Base-by-base conservation (phyloP, 140 eudicot species). In the Cichorium intybus region DNA sequence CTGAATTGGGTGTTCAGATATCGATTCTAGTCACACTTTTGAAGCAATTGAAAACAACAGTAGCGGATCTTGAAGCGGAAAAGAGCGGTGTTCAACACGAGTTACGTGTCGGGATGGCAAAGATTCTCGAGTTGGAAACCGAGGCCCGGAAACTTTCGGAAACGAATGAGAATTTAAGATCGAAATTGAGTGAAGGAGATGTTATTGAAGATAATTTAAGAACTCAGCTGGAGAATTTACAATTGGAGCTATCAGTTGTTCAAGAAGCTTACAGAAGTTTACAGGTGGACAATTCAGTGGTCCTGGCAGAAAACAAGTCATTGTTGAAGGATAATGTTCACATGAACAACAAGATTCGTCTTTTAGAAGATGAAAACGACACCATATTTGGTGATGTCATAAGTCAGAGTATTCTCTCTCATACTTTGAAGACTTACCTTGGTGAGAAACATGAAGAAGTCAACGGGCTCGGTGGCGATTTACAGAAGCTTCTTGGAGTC, bases 1-100 rank as follows among this genome's bases (percentile, higher is more conserved):
- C 64, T 51, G 65, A 65, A 72, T 60, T 61, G 70, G 62, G 61
- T 35, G 71, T 88, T 61, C 85, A 88, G 64, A 60, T 73, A 43
- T 79, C 86, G 5, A 77, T 84, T 77, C 77, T 93, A 35, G 66
- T 75, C 55, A 28, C 90, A 55, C 73, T 82, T 62, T 62, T 88
- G 71, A 60, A 54, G 71, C 88, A 89, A 53, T 51, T 89, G 20
- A 79, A 62, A 61, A 12, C 59, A 9, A 79, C 79, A 73, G 52
- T 69, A 34, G 54, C 41, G 4, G 60, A 73, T 68, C 78, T 88
- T 49, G 85, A 71, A 67, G 27, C 48, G 31, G 87, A 80, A 56
- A 91, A 72, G 24, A 26, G 41, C 28, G 55, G 48, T 59, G 31
- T 84, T 71, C 87, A 79, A 34, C 62, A 74, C 41, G 84, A 84